Evolutionary conservation across 2,329 filamentous ascomycete species (phyloP).

Genomic region (Apiospora malaysiana): DNA sequence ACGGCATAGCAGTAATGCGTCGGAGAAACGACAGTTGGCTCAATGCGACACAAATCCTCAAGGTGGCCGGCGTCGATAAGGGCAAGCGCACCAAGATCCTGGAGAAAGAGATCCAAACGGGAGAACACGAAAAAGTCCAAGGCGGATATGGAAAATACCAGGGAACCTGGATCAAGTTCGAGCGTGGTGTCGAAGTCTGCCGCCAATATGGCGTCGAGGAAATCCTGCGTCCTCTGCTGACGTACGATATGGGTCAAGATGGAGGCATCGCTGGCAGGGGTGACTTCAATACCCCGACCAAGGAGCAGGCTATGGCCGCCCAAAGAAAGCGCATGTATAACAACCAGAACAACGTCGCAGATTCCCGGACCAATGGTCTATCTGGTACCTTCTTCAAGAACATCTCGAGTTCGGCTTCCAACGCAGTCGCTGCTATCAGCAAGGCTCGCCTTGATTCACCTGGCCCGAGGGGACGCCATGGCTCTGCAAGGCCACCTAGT

Average conservation of each 20-base stretch:
- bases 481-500: slow-evolving; percentile 69
- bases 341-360: slow-evolving; percentile 56
- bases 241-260: slow-evolving; percentile 81
- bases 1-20: slow-evolving; percentile 92
- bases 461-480: slow-evolving; percentile 68
- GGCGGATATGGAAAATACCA: slow-evolving; percentile 99
- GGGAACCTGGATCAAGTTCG: slow-evolving; percentile 97
- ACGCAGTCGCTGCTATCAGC: slow-evolving; percentile 93
- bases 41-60: slow-evolving; percentile 97
- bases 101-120: slow-evolving; percentile 95
- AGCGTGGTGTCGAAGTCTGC: slow-evolving; percentile 90
- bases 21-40: slow-evolving; percentile 94
- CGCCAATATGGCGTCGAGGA: slow-evolving; percentile 80
- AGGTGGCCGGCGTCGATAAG: slow-evolving; percentile 96
- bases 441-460: slow-evolving; percentile 94
- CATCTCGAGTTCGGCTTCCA: slow-evolving; percentile 90
- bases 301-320: slow-evolving; percentile 98
- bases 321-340: slow-evolving; percentile 91
- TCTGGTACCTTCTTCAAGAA: slow-evolving; percentile 96
- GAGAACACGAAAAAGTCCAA: slow-evolving; percentile 98
- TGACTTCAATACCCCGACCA: slow-evolving; percentile 91
- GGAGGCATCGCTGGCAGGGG: slow-evolving; percentile 74
- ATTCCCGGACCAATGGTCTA: slow-evolving; percentile 69
- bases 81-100: slow-evolving; percentile 97
- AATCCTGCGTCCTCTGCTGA: slow-evolving; percentile 73